phyloP scores from a whole-genome alignment of 2,329 filamentous ascomycete genomes.

The Podosphaera fusca region DNA sequence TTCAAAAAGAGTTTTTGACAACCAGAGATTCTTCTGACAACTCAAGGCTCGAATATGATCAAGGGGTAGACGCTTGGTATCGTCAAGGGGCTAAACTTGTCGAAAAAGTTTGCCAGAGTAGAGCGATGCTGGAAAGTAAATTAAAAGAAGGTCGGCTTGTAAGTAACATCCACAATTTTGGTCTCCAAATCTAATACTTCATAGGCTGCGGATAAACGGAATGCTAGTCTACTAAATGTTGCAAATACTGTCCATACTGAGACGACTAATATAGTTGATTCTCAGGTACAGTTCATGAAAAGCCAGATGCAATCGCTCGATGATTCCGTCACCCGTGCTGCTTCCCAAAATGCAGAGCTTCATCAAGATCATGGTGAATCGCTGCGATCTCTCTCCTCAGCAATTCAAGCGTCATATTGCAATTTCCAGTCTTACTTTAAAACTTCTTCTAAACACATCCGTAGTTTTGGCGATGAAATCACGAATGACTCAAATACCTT shows the following conservation, averaged over 20 bases:
- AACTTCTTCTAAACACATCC: conserved; percentile 42
- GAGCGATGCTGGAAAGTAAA: conserved; percentile 56
- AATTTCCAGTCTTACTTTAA: conserved; percentile 49
- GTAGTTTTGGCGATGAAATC: conserved; percentile 46
- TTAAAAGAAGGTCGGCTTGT: conserved; percentile 73
- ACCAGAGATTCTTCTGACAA: conserved; percentile 42
- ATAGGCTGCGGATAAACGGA: conserved; percentile 52
- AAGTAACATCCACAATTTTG: conserved; percentile 18
- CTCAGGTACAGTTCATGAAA: conserved; percentile 69
- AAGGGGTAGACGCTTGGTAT: conserved; percentile 54
- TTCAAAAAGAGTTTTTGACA: conserved; percentile 40
- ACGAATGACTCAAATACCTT: conserved; percentile 34
- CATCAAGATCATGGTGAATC: conserved; percentile 46
- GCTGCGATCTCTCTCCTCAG: conserved; percentile 38
- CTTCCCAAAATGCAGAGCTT: conserved; percentile 56
- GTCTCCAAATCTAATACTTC: conserved; percentile 3
- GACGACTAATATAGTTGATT: conserved; percentile 71
- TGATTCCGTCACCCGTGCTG: conserved; percentile 67
- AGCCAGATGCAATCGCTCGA: conserved; percentile 78
- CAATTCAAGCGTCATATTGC: conserved; percentile 49
- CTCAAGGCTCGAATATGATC: conserved; percentile 39
- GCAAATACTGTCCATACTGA: conserved; percentile 77
- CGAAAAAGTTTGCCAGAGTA: conserved; percentile 46
- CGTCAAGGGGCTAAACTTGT: conserved; percentile 44
- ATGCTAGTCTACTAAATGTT: conserved; percentile 59